Base-by-base conservation (phyloP, 305 asterid species). In the Fraxinus paxiana region DNA sequence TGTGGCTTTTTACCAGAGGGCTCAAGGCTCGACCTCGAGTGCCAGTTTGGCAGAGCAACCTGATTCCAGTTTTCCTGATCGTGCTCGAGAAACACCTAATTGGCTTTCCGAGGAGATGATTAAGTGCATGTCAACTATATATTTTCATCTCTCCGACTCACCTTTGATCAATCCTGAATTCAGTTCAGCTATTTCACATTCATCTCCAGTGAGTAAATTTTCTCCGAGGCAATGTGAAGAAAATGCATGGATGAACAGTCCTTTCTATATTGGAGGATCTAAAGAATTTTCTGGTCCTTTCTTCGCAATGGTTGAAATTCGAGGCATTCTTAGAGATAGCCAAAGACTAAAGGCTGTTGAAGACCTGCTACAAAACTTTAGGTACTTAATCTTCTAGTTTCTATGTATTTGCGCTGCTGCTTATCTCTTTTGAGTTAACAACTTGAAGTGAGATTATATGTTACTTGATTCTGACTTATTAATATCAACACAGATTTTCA, bases 71-170 rank as follows among this genome's bases (percentile, higher is more conserved):
- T 72, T 85, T 80, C 88, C 83, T 35, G 84, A 85, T 70, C 80
- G 69, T 46, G 80, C 80, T 78, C 77, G 75, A 18, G 91, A 91
- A 79, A 87, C 90, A 0, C 95, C 97, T 38, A 92, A 91, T 79
- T 80, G 81, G 83, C 84, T 96, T 1, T 92, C 98, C 0, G 98
- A 92, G 88, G 98, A 94, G 91, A 96, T 96, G 95, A 87, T 94
- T 83, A 96, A 90, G 81, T 89, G 93, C 91, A 94, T 96, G 83
- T 91, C 99, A 38, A 89, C 92, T 31, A 82, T 94, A 78, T 94
- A 91, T 78, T 87, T 80, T 77, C 95, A 90, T 73, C 91, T 96
- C 8, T 90, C 98, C 3, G 93, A 92, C 67, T 92, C 94, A 26
- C 94, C 95, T 28, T 80, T 85, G 81, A 26, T 70, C 75, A 51